phyloP scores from a whole-genome alignment of 495 filamentous ascomycete genomes.

The Trichocladium uniseriatum region DNA sequence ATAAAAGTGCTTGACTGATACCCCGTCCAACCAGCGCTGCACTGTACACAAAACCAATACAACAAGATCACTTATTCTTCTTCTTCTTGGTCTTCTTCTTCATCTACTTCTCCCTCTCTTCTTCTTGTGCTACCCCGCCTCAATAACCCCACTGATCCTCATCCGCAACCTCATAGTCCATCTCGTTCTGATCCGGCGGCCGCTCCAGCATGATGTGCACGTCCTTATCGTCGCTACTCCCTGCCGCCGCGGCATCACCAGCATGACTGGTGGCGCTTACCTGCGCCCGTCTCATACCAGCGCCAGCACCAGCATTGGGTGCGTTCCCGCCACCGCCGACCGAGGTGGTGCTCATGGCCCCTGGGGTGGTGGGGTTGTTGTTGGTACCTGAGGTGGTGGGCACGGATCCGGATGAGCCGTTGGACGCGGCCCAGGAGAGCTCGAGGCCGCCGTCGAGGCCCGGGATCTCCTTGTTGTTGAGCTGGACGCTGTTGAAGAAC shows the following conservation, averaged over 20 bases:
- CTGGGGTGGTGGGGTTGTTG: background rate
- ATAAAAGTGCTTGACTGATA: too few species aligned
- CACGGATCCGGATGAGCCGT: slow-evolving; percentile 21
- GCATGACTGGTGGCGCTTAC: too few species aligned
- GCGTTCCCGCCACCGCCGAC: slow-evolving; percentile 31
- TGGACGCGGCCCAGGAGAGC: slow-evolving; percentile 56
- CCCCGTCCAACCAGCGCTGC: too few species aligned
- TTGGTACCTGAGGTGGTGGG: slow-evolving; percentile 6
- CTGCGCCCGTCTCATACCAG: too few species aligned
- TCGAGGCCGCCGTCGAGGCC: slow-evolving; percentile 64
- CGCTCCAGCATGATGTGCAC: slow-evolving; percentile 24
- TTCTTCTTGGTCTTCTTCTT: too few species aligned
- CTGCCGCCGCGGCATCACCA: background rate
- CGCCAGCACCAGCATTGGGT: too few species aligned
- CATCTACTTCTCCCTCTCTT: background rate
- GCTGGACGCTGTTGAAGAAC: slow-evolving; percentile 55
- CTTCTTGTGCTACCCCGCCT: background rate
- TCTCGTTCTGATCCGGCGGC: slow-evolving; percentile 19
- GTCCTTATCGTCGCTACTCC: slow-evolving; percentile 25
- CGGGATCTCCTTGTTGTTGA: slow-evolving; percentile 53
- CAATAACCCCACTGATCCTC: slow-evolving; percentile 32
- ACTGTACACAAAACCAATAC: too few species aligned
- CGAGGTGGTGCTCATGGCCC: slow-evolving; percentile 44
- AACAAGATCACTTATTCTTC: too few species aligned
- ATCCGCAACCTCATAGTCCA: slow-evolving; percentile 40